A percentile compares a stretch with the other conserved stretches of the same genome.
Evolutionary conservation across 768 basidiomycete species (phyloP).

Genomic region (Fomitopsis serialis): DNA sequence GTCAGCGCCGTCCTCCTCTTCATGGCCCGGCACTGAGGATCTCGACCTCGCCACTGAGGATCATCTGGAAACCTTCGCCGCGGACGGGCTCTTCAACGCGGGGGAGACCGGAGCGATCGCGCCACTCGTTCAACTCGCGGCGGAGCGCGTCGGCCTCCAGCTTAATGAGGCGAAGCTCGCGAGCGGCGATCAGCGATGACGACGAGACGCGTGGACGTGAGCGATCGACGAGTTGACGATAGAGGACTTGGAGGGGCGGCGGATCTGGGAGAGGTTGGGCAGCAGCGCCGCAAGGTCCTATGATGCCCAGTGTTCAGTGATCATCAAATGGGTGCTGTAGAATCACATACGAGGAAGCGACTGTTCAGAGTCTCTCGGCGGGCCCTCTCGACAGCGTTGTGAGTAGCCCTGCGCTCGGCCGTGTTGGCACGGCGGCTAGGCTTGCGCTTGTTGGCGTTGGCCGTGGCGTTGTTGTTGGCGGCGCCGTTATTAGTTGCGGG

Average conservation of each 20-base stretch:
- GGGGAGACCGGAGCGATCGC: slow-evolving; percentile 66
- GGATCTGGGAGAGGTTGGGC: slow-evolving; percentile 85
- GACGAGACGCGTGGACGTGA: slow-evolving; percentile 76
- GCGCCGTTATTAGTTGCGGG: slow-evolving; percentile 15
- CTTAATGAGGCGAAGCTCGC: slow-evolving; percentile 76
- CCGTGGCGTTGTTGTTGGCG: slow-evolving; percentile 18
- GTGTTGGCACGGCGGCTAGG: slow-evolving; percentile 89
- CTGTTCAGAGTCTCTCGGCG: slow-evolving; percentile 91
- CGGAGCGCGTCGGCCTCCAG: slow-evolving; percentile 83
- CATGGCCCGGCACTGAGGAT: slow-evolving; percentile 41
- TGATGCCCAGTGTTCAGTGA: slow-evolving; percentile 3
- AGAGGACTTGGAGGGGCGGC: slow-evolving; percentile 92
- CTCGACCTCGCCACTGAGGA: slow-evolving; percentile 67
- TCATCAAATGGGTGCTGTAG: slow-evolving; percentile 7
- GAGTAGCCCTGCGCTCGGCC: slow-evolving; percentile 91
- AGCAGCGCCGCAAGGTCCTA: slow-evolving; percentile 90
- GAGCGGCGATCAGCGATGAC: slow-evolving; percentile 78
- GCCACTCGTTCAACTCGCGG: slow-evolving; percentile 92
- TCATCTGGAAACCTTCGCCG: slow-evolving; percentile 66
- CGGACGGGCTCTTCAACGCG: slow-evolving; percentile 69
- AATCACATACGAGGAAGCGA: slow-evolving; percentile 69
- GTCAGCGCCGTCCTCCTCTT: slow-evolving; percentile 55
- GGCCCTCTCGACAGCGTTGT: slow-evolving; percentile 90
- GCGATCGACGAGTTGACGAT: slow-evolving; percentile 96
- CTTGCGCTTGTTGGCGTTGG: slow-evolving; percentile 65